Base-by-base conservation (phyloP, 73 alveolate species). In the Loxodes magnus region DNA sequence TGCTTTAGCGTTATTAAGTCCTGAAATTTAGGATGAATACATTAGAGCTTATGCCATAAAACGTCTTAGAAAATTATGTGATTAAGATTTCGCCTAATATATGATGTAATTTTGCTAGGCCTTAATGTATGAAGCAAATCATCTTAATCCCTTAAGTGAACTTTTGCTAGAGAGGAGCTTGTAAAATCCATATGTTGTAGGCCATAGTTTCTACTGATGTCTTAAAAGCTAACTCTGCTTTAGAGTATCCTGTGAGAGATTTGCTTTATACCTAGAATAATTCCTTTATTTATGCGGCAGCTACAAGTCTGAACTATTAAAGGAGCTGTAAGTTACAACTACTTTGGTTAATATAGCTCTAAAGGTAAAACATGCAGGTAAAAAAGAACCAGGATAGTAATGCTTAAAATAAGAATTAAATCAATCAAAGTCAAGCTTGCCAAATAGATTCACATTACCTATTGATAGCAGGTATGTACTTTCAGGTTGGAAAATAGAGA, bases 121-220 rank as follows among this genome's bases (percentile, higher is more conserved):
- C 15, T 59, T 88, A 35, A 58, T 76, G 56, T 82, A 67, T 64
- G 97, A 88, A 60, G 44, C 48, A 15, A 41, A 37, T 49, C 91
- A 77, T 36, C 10, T 23, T 30, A 58, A 67, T 1, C 48, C 79
- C 7, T 68, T 77, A 14, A 20, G 88, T 2, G 82, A 71, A 33
- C 44, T 88, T 42, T 54, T 88, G 31, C 57, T 88, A 4, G 93
- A 88, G 55, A 75, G 81, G 63, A 80, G 91, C 0, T 63, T 88
- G 20, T 56, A 76, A 19, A 72, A 83, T 35, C 90, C 93, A 5
- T 52, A 78, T 3, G 75, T 79, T 3, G 78, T 88, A 2, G 98
- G 98, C 14, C 98, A 88, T 79, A 71, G 85, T 17, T 76, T 79
- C 63, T 88, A 70, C 63, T 88, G 98, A 95, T 61, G 67, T 42